phyloP scores from a whole-genome alignment of 2,329 filamentous ascomycete genomes.

The Fusarium pilosicola region DNA sequence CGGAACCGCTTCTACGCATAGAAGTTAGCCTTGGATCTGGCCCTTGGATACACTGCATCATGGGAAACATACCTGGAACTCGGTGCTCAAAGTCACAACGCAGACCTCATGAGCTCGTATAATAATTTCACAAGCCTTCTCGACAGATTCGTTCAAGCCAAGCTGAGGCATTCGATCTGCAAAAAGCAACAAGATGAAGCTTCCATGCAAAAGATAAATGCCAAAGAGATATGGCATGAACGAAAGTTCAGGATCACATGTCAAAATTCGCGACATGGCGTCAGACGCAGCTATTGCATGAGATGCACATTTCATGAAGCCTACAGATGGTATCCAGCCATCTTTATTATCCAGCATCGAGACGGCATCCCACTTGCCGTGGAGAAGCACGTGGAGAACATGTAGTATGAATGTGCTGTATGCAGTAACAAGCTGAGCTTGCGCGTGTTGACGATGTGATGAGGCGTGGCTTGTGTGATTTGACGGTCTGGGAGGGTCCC shows the following conservation, averaged over 20 bases:
- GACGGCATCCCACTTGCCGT: background rate
- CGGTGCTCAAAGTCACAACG: background rate
- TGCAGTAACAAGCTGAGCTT: background rate
- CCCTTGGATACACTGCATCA: background rate
- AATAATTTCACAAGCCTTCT: background rate
- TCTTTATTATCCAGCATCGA: background rate
- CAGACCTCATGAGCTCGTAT: background rate
- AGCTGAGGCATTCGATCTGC: conserved; percentile 1
- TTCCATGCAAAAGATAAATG: background rate
- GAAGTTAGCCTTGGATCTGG: rapidly evolving
- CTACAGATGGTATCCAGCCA: background rate
- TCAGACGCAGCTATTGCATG: background rate
- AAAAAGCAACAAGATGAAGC: background rate
- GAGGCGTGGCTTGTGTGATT: background rate
- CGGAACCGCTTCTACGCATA: background rate
- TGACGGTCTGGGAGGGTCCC: too few relatives aligned
- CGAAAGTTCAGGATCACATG: background rate
- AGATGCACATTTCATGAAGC: background rate
- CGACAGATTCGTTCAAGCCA: background rate
- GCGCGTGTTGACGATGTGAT: background rate
- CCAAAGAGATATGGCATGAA: background rate
- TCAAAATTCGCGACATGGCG: background rate
- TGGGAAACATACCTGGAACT: background rate
- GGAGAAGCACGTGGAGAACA: background rate
- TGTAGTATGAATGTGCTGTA: background rate